A percentile compares a stretch with the other conserved stretches of the same genome.
Conservation (phyloP, 1,139 yeast species). For the Scheffersomyces cryptocercus region DNA sequence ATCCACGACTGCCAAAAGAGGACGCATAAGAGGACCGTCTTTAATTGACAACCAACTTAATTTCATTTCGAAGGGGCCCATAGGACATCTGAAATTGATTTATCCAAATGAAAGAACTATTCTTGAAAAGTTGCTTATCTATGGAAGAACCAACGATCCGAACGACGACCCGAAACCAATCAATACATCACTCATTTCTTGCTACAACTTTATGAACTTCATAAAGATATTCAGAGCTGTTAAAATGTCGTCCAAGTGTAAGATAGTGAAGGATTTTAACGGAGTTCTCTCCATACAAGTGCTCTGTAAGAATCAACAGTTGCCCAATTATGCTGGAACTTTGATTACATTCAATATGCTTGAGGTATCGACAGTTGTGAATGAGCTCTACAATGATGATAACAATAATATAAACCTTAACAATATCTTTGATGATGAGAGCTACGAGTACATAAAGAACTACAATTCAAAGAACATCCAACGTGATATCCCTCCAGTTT, state of each 20-base stretch:
- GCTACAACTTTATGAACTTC: slow-evolving; percentile 55
- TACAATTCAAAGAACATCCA: slow-evolving; percentile 4
- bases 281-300: slow-evolving; percentile 55
- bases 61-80: slow-evolving; percentile 65
- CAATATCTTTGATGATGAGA: slow-evolving; percentile 26
- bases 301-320: slow-evolving; percentile 34
- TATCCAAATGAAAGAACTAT: slow-evolving; percentile 66
- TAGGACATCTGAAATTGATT: slow-evolving; percentile 68
- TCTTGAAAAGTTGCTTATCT: slow-evolving; percentile 48
- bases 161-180: slow-evolving; percentile 17
- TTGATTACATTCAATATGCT: slow-evolving; percentile 62
- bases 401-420: slow-evolving; percentile 12
- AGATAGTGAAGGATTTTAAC: slow-evolving; percentile 56
- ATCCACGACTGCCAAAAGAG: slow-evolving; percentile 2
- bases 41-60: slow-evolving; percentile 35
- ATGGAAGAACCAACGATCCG: slow-evolving; percentile 2
- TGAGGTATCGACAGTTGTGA: slow-evolving; percentile 36
- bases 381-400: slow-evolving; percentile 7
- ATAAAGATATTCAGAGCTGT: slow-evolving; percentile 55
- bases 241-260: slow-evolving; percentile 58
- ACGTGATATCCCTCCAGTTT: slow-evolving; percentile 4
- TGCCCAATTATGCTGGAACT: slow-evolving; percentile 54
- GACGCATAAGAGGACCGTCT: slow-evolving; percentile 10
- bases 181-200: slow-evolving; percentile 30
- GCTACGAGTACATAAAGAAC: slow-evolving; percentile 23